Base-by-base conservation (phyloP, 805 yeast species). In the Wickerhamomyces subpelliculosus region DNA sequence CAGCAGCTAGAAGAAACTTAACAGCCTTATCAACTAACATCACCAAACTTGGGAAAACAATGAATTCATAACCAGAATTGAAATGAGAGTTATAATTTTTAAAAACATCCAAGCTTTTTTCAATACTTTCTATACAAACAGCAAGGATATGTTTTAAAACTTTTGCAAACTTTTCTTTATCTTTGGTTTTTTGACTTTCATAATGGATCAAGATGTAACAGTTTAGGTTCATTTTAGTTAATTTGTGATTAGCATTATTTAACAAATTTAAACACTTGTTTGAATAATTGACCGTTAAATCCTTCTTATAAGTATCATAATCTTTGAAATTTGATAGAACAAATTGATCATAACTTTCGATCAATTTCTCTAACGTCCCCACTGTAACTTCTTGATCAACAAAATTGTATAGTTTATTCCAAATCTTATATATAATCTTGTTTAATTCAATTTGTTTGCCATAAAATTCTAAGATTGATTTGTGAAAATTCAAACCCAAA, bases 21-120 rank as follows among this genome's bases (percentile, higher is more conserved):
- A 43, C 16, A 1, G 43, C 18, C 19, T 39, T 46, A 14, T 48
- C 53, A 17, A 54, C 14, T 5, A 40, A 28, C n/a, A 39, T 40
- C 7, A 49, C 28, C 3, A 47, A 25, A 8, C 22, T 24, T 13
- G 44, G 43, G 20, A 46, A 20, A 4, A 49, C 13, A 5, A 49
- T 19, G 16, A 49, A 42, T 31, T 52, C 57, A 34, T 38, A 42
- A 2, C 54, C 53, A 4, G 49, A 30, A 9, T 41, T 38, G 38
- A 41, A 52, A 35, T 52, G 52, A 3, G 16, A 32, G 12, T 40
- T 33, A 27, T 42, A 45, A 25, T 54, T 52, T 25, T 39, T 37
- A 3, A 48, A 29, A 5, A 52, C 32, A 38, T 52, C 58, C 38
- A 49, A 46, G 3, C 37, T 12, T 17, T 44, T 42, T 3, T 35